These are phyloP conservation scores for Solanum hybrid DNA, from an alignment of 305 asterid genomes.

Conservation along the genomic window DNA sequence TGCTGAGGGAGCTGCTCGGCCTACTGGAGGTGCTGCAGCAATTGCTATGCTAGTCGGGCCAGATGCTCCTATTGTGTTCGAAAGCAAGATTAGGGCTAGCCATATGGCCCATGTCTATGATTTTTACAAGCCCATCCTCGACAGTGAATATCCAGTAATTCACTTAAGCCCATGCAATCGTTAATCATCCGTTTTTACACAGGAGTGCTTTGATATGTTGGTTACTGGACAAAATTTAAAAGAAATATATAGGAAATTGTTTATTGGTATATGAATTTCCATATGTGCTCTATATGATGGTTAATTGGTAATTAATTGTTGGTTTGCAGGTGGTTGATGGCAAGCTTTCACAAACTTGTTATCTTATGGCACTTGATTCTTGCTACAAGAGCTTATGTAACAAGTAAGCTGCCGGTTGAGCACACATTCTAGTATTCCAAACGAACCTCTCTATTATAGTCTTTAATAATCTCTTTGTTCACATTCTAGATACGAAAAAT, in stretches of 20 bases:
- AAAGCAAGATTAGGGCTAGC: slow-evolving; percentile 91
- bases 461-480: background rate
- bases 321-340: slow-evolving; percentile 87
- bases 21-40: slow-evolving; percentile 99
- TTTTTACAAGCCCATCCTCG: slow-evolving; percentile 97
- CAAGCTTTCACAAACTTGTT: slow-evolving; percentile 97
- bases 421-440: background rate
- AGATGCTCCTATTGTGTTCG: slow-evolving; percentile 91
- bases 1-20: slow-evolving; percentile 99
- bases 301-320: background rate
- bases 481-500: slow-evolving; percentile 54
- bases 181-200: background rate
- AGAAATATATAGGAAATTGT: background rate
- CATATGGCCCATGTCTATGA: slow-evolving; percentile 98
- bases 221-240: background rate
- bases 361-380: slow-evolving; percentile 95
- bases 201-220: background rate
- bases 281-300: background rate
- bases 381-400: slow-evolving; percentile 70
- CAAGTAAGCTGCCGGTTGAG: slow-evolving; percentile 36
- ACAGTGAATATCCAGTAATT: slow-evolving; percentile 98
- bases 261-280: background rate
- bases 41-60: slow-evolving; percentile 95
- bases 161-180: background rate
- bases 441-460: background rate